These are phyloP conservation scores for Coemansia sp. DNA, from an alignment of 192 early-diverging fungal species.

Conservation along the genomic window DNA sequence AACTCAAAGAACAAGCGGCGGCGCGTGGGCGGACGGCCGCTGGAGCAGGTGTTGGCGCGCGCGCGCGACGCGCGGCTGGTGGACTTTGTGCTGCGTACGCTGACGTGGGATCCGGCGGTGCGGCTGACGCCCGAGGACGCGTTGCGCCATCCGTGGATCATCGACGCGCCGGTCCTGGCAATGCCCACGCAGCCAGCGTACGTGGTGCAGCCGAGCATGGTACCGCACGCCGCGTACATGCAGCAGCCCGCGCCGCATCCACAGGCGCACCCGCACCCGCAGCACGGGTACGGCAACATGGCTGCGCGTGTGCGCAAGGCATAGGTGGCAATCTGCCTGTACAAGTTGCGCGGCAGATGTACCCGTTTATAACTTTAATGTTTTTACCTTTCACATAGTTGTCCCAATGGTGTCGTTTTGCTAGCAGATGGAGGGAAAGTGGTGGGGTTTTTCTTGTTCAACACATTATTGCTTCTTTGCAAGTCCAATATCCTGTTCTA, in stretches of 20 bases:
- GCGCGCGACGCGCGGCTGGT: slow-evolving; percentile 77
- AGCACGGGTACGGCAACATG: slow-evolving; percentile 30
- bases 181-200: slow-evolving; percentile 38
- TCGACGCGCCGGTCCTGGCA: slow-evolving; percentile 53
- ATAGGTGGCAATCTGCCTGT: too few species aligned
- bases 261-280: slow-evolving; percentile 12
- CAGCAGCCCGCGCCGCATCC: not conserved
- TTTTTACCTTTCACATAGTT: too few species aligned
- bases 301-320: slow-evolving; percentile 37
- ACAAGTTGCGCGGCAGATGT: too few species aligned
- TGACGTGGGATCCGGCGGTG: slow-evolving; percentile 88
- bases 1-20: slow-evolving; percentile 92
- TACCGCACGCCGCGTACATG: slow-evolving; percentile 7
- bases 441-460: too few species aligned
- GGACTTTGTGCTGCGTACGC: slow-evolving; percentile 80
- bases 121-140: slow-evolving; percentile 87
- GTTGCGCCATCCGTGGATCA: slow-evolving; percentile 81
- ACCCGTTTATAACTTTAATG: too few species aligned
- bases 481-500: too few species aligned
- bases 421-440: too few species aligned
- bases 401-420: too few species aligned
- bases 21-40: slow-evolving; percentile 71
- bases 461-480: too few species aligned
- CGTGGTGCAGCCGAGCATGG: slow-evolving; percentile 27
- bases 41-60: slow-evolving; percentile 66